Evolutionary conservation across 2,329 filamentous ascomycete genomes (phyloP), one percentile per base, ranked within the genome.

Genomic region (Laburnicola sp.): DNA sequence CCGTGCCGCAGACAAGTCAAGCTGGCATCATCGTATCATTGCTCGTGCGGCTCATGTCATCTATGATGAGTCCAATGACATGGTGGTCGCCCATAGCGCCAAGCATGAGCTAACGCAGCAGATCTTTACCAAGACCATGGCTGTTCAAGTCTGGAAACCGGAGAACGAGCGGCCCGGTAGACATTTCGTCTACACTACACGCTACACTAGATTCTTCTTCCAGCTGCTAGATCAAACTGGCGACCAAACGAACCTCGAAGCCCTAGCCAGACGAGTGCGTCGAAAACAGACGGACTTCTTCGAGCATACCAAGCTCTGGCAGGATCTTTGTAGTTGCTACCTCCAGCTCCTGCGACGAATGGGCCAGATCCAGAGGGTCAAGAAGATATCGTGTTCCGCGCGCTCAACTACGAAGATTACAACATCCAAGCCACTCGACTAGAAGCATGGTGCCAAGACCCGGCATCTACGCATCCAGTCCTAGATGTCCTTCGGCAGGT

Each of bases 11-110:
- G 92, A 97, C 73, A 95, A 96, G 76, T 88, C 89, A 0, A 93
- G 94, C 63, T 97, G 92, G 92, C 92, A 97, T 66, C 92, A 97
- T 70, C 87, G 92, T 21, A 91, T 97, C 75, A 89, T 91, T 46
- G 86, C 87, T 65, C 85, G 91, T 23, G 86, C 82, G 56, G 85
- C 84, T 4, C 80, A 81, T 57, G 78, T 87, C 35, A 74, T 86
- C 5, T 87, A 83, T 58, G 79, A 86, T 50, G 80, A 82, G 35
- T 69, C 74, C 2, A 76, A 77, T 41, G 76, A 78, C 45, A 72
- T 79, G n/a, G 63, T 78, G 58, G 78, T 80, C 8, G 80, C 80
- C 4, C 71, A 80, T 10, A 83, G 82, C 28, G 86, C 88, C 22
- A 92, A 91, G 60, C 83, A 86, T 65, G 89, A 93, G 48, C 83